phyloP scores from a whole-genome alignment of 1,139 yeast species.

The Lodderomyces jiufengensis region DNA sequence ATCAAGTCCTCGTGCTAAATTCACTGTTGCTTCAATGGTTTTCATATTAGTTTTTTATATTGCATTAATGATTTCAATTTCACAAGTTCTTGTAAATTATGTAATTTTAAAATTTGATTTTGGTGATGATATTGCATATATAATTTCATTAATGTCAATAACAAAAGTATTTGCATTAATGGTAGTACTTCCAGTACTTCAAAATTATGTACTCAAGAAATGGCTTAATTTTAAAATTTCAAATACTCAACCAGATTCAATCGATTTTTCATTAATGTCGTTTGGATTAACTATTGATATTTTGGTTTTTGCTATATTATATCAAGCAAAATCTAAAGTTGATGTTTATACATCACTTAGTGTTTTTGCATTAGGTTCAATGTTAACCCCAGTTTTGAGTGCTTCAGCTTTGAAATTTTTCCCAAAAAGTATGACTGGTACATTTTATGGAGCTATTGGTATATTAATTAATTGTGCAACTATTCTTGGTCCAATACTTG shows the following conservation, averaged over 20 bases:
- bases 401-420: slow-evolving; percentile 35
- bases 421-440: slow-evolving; percentile 24
- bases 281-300: slow-evolving; percentile 32
- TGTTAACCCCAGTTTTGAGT: slow-evolving; percentile 30
- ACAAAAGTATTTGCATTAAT: slow-evolving; percentile 32
- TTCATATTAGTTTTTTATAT: slow-evolving; percentile 32
- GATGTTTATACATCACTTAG: slow-evolving; percentile 20
- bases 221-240: slow-evolving; percentile 31
- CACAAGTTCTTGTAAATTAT: slow-evolving; percentile 46
- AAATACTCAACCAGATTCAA: slow-evolving; percentile 45
- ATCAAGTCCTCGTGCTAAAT: slow-evolving; percentile 18
- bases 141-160: slow-evolving; percentile 52
- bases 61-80: slow-evolving; percentile 32
- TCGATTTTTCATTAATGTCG: slow-evolving; percentile 43
- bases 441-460: slow-evolving; percentile 31
- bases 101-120: slow-evolving; percentile 57
- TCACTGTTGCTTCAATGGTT: slow-evolving; percentile 42
- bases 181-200: slow-evolving; percentile 31
- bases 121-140: slow-evolving; percentile 54
- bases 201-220: slow-evolving; percentile 26
- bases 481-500: slow-evolving; percentile 24
- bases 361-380: slow-evolving; percentile 43
- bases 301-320: slow-evolving; percentile 32
- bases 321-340: slow-evolving; percentile 15
- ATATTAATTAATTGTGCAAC: slow-evolving; percentile 28